Percentiles rank a stretch among this genome's conserved stretches.
Evolutionary conservation across 805 yeast species (phyloP).

Genomic region (Cephaloascus fragrans): DNA sequence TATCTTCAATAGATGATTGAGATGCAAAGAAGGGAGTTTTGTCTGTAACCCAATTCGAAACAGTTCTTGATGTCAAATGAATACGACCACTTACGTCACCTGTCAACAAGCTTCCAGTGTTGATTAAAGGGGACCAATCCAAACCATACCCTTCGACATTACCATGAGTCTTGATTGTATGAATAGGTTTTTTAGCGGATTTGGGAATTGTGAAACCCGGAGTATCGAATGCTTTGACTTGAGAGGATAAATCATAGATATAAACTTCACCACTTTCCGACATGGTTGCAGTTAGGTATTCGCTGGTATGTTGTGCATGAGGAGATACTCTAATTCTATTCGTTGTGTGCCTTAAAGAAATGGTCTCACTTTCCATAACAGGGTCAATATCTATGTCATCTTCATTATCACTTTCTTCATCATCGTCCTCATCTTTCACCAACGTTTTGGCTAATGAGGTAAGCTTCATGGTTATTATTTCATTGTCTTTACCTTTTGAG

Average conservation of each 20-base stretch:
- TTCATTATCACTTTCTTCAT: constrained; percentile 65
- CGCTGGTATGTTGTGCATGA: constrained; percentile 61
- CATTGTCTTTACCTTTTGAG: constrained; percentile 75
- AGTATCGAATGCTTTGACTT: constrained; percentile 71
- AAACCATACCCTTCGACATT: constrained; percentile 95
- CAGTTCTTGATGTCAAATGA: constrained; percentile 66
- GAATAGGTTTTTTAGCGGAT: constrained; percentile 65
- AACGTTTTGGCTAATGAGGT: constrained; percentile 77
- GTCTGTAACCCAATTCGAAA: constrained; percentile 79
- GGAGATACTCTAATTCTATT: constrained; percentile 85
- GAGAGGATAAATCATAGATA: constrained; percentile 75
- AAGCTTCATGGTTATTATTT: constrained; percentile 73
- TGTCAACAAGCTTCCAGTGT: constrained; percentile 71
- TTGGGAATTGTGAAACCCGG: constrained; percentile 84
- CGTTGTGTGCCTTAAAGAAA: constrained; percentile 74
- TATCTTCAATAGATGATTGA: constrained; percentile 81
- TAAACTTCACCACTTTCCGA: constrained; percentile 84
- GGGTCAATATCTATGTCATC: constrained; percentile 68
- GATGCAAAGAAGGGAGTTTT: constrained; percentile 65
- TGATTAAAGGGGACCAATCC: constrained; percentile 88
- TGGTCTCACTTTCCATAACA: constrained; percentile 73
- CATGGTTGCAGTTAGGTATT: constrained; percentile 80
- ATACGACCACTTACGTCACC: constrained; percentile 88
- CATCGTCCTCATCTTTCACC: constrained; percentile 73
- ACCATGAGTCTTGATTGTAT: constrained; percentile 79